Base-by-base conservation (phyloP, 2,329 filamentous ascomycete genomes). In the Colletotrichum sp. region DNA sequence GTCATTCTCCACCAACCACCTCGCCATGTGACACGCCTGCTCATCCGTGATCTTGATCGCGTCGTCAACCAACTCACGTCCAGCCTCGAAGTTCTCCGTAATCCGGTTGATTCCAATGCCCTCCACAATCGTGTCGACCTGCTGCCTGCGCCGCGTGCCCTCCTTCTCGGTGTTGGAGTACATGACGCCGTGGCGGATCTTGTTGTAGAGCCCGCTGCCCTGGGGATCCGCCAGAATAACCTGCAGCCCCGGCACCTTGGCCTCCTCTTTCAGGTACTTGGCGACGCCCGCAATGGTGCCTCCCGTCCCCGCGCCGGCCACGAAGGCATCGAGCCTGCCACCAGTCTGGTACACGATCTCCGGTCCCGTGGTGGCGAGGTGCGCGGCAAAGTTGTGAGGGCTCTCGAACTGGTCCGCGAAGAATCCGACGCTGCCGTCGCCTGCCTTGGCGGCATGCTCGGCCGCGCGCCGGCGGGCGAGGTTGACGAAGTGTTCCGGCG, bases 321-420 rank as follows among this genome's bases (percentile, higher is more conserved):
- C 94, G 81, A 98, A 98, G 5, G 95, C 96, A 83, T 98, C 94
- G 3, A 98, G 82, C 9, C 85, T 85, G 0, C 95, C 95, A 28
- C 88, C 90, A 8, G 94, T 94, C 86, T 99, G 97, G 1, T 88
- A 86, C 80, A 91, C 94, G 78, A 99, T 97, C 86, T 99, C 97
- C 0, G 96, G 97, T 0, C 97, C 97, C 0, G 97, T 99, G 16
- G 92, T 91, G 25, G 90, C 87, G 80, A 93, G 92, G 86, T 99
- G 97, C 2, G 97, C 96, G 61, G 90, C 89, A 90, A 94, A 98
- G 85, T 99, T 99, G 36, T 96, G 95, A 67, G 92, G 88, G 30
- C 94, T 96, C 86, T 99, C 97, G 82, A 99, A 99, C 83, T 99
- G 97, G 84, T 99, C 95, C 1, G 96, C 96, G 83, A 98, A 99